A percentile compares a stretch with the other conserved stretches of the same genome.
phyloP scores from a whole-genome alignment of 495 filamentous ascomycete genomes.

The Tetracladium setigerum region DNA sequence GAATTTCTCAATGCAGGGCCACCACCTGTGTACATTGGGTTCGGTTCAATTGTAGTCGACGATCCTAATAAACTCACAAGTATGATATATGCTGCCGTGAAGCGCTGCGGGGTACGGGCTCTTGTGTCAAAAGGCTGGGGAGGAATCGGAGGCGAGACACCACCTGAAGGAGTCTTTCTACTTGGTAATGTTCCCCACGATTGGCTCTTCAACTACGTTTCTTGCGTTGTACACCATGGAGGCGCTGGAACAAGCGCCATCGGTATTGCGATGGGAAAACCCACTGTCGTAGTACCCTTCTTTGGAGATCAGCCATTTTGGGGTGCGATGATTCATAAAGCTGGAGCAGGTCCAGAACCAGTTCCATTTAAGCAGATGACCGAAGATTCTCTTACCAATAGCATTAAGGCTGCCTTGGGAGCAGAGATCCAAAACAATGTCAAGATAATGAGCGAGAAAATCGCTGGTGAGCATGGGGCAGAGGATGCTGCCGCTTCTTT shows the following conservation, averaged over 20 bases:
- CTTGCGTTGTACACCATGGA: constrained; percentile 73
- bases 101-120: constrained; percentile 57
- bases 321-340: constrained; percentile 64
- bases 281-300: constrained; percentile 74
- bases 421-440: constrained; percentile 50
- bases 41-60: constrained; percentile 75
- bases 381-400: constrained; percentile 56
- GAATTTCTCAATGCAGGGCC: constrained; percentile 58
- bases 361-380: constrained; percentile 67
- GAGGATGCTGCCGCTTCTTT: constrained; percentile 11
- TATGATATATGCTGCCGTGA: constrained; percentile 60
- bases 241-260: constrained; percentile 77
- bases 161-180: constrained; percentile 55
- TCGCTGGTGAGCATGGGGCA: constrained; percentile 11
- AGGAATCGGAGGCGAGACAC: constrained; percentile 55
- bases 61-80: constrained; percentile 57
- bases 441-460: constrained; percentile 22
- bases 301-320: constrained; percentile 85
- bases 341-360: constrained; percentile 65
- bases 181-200: constrained; percentile 66
- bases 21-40: constrained; percentile 73
- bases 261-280: constrained; percentile 58
- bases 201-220: constrained; percentile 71
- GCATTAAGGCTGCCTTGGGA: constrained; percentile 58
- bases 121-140: constrained; percentile 79